Conservation (phyloP, 108 stramenopile genomes). For the Seminavis robusta region DNA sequence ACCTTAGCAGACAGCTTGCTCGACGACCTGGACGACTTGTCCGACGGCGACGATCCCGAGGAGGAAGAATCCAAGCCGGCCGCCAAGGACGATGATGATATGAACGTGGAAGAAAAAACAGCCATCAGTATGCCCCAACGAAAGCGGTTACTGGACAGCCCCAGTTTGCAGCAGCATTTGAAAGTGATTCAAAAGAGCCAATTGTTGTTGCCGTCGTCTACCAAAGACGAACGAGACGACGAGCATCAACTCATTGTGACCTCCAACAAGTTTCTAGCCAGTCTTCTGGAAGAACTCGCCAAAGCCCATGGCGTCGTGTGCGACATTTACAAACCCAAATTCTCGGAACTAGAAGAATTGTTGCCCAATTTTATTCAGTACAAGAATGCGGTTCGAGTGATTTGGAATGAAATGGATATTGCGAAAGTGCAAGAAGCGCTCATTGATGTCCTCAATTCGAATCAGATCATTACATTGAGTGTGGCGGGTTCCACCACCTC, state of each 20-base stretch:
- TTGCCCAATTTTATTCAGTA: conserved; percentile 84
- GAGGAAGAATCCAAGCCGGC: conserved; percentile 9
- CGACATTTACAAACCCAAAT: conserved; percentile 62
- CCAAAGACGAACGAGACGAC: conserved; percentile 19
- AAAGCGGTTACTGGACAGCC: conserved; percentile 16
- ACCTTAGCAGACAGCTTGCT: conserved; percentile 71
- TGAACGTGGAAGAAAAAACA: background rate
- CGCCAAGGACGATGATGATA: background rate
- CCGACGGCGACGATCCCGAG: conserved; percentile 58
- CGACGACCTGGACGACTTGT: conserved; percentile 82
- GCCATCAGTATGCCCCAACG: background rate
- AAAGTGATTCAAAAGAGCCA: conserved; percentile 10
- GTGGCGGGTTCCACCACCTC: conserved; percentile 88
- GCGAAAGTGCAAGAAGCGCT: conserved; percentile 63
- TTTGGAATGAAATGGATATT: conserved; percentile 92
- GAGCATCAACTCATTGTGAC: conserved; percentile 62
- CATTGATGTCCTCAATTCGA: conserved; percentile 62
- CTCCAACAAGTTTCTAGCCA: conserved; percentile 58
- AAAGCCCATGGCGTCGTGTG: conserved; percentile 51
- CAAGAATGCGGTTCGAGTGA: conserved; percentile 74
- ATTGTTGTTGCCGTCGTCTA: background rate
- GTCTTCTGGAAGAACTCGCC: conserved; percentile 53
- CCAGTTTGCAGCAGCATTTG: conserved; percentile 33
- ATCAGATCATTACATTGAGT: conserved; percentile 90
- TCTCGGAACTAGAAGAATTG: conserved; percentile 93